These are phyloP conservation scores for Trichosporon asahii DNA, from an alignment of 1,284 basidiomycete genomes.

Conservation along the genomic window DNA sequence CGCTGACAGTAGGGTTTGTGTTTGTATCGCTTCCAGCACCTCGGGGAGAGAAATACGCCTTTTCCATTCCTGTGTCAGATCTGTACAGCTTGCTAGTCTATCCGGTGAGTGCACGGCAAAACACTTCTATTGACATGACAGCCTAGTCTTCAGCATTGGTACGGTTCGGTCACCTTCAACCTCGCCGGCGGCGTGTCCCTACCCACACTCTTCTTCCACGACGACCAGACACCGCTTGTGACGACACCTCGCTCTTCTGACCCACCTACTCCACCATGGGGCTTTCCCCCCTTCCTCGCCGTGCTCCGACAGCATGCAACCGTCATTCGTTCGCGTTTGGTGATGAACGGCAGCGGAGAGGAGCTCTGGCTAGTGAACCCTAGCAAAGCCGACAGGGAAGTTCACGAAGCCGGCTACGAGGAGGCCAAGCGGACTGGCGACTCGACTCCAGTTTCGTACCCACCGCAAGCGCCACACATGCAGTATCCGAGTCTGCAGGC, in stretches of 20 bases:
- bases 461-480: conserved; percentile 48
- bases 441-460: conserved; percentile 52
- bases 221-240: conserved; percentile 71
- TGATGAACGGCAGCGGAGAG: conserved; percentile 38
- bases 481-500: conserved; percentile 50
- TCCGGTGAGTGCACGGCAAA: conserved; percentile 54
- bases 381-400: conserved; percentile 79
- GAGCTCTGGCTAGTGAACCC: conserved; percentile 89
- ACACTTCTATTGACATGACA: conserved; percentile 16
- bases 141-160: conserved; percentile 50
- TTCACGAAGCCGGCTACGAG: conserved; percentile 58
- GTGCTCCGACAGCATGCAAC: conserved; percentile 69
- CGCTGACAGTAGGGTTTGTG: conserved; percentile 39
- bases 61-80: conserved; percentile 82
- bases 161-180: conserved; percentile 52
- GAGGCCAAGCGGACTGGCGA: conserved; percentile 21
- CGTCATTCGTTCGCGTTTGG: conserved; percentile 63
- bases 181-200: conserved; percentile 84
- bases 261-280: conserved; percentile 46
- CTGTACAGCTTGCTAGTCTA: conserved; percentile 87
- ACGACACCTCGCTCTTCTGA: conserved; percentile 21
- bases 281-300: conserved; percentile 66
- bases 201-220: conserved; percentile 90
- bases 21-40: conserved; percentile 48
- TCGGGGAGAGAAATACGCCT: conserved; percentile 83